Percentiles rank a stretch among this genome's conserved stretches.
These are phyloP conservation scores for Fusarium burgessii DNA, from an alignment of 2,329 filamentous ascomycete species.

Conservation along the genomic window DNA sequence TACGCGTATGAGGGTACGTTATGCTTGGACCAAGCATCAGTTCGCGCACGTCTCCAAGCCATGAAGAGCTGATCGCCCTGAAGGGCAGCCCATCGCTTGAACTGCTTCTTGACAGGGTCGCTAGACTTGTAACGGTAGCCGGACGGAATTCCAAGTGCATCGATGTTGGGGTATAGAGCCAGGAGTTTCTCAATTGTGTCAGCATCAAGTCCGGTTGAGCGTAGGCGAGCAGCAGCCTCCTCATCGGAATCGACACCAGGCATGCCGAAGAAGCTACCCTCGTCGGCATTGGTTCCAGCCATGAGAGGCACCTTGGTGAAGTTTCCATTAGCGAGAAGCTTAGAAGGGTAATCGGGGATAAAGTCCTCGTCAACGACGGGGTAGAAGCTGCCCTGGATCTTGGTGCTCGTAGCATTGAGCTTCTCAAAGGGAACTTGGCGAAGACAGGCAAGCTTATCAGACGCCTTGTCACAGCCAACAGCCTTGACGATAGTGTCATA, in stretches of 20 bases:
- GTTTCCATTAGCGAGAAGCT: slow-evolving; percentile 66
- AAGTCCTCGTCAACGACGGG: slow-evolving; percentile 53
- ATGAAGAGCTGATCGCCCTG: slow-evolving; percentile 66
- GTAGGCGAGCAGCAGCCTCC: slow-evolving; percentile 20
- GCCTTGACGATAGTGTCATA: slow-evolving; percentile 40
- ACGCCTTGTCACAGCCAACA: slow-evolving; percentile 39
- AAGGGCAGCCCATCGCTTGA: slow-evolving; percentile 65
- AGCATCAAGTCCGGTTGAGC: slow-evolving; percentile 6
- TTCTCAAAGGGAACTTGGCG: slow-evolving; percentile 40
- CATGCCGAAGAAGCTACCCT: slow-evolving; percentile 68
- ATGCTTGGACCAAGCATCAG: slow-evolving; percentile 63
- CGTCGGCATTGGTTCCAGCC: slow-evolving; percentile 72
- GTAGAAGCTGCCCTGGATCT: slow-evolving; percentile 28
- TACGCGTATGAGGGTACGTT: slow-evolving; percentile 66
- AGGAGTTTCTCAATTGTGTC: slow-evolving; percentile 27
- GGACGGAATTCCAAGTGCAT: slow-evolving; percentile 35
- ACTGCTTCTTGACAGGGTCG: slow-evolving; percentile 52
- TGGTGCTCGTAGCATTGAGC: slow-evolving; percentile 34
- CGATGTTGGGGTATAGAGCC: slow-evolving; percentile 39
- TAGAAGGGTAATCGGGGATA: slow-evolving; percentile 56
- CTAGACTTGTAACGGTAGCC: slow-evolving; percentile 24
- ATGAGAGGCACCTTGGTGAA: slow-evolving; percentile 75
- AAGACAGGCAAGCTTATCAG: slow-evolving; percentile 48
- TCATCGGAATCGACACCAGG: slow-evolving; percentile 52
- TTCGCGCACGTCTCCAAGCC: slow-evolving; percentile 64